Conservation (phyloP, 2,329 filamentous ascomycete species). For the Berkeleyomyces basicola region DNA sequence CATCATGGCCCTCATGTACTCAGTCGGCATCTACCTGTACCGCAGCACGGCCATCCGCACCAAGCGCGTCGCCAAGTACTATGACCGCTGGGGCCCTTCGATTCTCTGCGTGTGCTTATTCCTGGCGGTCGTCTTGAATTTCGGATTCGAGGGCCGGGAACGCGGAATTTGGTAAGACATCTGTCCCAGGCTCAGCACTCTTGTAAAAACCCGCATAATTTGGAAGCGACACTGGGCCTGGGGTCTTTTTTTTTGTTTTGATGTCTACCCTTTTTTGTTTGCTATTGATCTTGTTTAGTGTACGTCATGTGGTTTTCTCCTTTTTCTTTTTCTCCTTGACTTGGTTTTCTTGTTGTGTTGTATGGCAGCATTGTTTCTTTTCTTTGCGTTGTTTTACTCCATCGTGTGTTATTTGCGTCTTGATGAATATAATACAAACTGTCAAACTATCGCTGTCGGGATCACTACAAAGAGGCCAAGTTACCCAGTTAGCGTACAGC, state of each 20-base stretch:
- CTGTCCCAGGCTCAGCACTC: too few species aligned
- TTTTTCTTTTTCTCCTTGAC: neutral
- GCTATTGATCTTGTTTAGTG: neutral
- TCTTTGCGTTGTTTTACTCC: too few species aligned
- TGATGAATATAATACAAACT: too few species aligned
- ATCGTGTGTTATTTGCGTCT: too few species aligned
- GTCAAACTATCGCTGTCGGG: too few species aligned
- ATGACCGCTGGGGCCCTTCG: conserved; percentile 76
- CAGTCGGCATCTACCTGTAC: conserved; percentile 72
- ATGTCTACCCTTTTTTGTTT: neutral
- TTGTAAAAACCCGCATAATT: too few species aligned
- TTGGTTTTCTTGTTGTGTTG: neutral
- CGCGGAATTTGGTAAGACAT: conserved; percentile 33
- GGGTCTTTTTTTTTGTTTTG: neutral
- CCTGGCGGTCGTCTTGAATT: conserved; percentile 59
- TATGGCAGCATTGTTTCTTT: neutral
- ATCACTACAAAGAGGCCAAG: too few species aligned
- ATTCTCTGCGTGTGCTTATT: conserved; percentile 59
- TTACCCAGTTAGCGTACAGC: too few species aligned
- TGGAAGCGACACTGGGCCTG: neutral
- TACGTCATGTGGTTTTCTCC: neutral
- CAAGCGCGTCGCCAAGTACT: conserved; percentile 72
- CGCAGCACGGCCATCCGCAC: conserved; percentile 71
- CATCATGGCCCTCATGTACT: conserved; percentile 63
- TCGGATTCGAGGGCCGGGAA: conserved; percentile 57